Evolutionary conservation across 2,329 filamentous ascomycete species (phyloP), one percentile per base, ranked within the genome.

Genomic region (Eutypa lata): DNA sequence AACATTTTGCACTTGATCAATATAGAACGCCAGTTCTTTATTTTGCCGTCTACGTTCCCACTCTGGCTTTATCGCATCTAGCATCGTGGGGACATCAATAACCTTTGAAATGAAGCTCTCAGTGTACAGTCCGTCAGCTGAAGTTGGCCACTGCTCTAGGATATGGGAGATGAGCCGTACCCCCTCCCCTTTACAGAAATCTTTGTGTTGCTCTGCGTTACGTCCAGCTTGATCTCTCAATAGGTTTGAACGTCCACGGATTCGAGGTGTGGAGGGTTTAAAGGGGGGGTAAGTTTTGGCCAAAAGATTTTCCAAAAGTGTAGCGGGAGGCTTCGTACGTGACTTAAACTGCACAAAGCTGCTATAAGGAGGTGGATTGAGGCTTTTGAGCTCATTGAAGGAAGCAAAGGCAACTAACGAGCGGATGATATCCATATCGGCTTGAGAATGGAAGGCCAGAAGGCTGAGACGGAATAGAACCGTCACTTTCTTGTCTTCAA

Each of bases 381-480:
- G 31, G 1, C 5, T 7, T 49, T 43, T 57, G 2, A 65, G 49
- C 14, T 58, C 37, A 3, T 55, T 38, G 3, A 59, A n/a, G 0
- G 48, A 22, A 33, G 28, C 42, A 38, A 65, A 53, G 0, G 60
- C 55, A 19, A 54, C 57, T 8, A 65, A 45, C 7, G 50, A 54
- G 48, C 53, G 55, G 21, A 65, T 59, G 1, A 48, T 21, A 8
- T 61, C 58, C 62, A 69, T 66, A 42, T 67, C 49, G 26, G 59
- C 44, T 33, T 58, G 57, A 1, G 44, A 18, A 16, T 52, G 21
- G 44, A 69, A 69, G 22, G 65, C 62, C 11, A 68, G 51, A 2
- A 67, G 50, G 3, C 57, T 60, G 0, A 69, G 54, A 18, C 64
- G 63, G 44, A 68, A 69, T 22, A 68, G 16, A 3, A 65, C 13